phyloP scores from a whole-genome alignment of 176 grass and related monocot species.

The Phragmites australis region DNA sequence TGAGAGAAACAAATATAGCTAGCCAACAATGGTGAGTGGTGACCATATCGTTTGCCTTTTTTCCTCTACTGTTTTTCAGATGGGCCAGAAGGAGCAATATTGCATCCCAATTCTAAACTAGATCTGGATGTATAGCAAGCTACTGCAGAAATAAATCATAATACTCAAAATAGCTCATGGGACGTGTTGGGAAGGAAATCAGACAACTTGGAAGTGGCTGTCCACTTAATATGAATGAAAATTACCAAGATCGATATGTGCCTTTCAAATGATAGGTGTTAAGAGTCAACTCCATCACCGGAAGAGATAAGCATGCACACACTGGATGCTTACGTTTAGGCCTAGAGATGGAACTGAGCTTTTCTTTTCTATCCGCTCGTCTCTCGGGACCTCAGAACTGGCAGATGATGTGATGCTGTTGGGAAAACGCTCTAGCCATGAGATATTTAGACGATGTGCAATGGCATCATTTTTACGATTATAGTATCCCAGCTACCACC shows the following conservation, averaged over 20 bases:
- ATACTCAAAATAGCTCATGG: background rate
- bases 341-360: background rate
- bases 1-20: background rate
- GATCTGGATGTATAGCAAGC: background rate
- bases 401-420: too few species aligned
- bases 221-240: slow-evolving; percentile 12
- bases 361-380: background rate
- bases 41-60: background rate
- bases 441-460: too few species aligned
- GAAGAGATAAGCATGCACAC: background rate
- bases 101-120: background rate
- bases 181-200: background rate
- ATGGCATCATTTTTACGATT: too few species aligned
- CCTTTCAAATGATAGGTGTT: background rate
- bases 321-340: background rate
- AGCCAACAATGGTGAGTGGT: background rate
- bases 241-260: slow-evolving; percentile 3
- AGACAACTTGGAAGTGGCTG: slow-evolving; percentile 7
- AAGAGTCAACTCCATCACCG: slow-evolving; percentile 13
- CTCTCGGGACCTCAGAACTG: too few species aligned
- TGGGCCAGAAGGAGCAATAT: slow-evolving; percentile 5
- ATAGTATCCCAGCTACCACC: too few species aligned
- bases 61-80: background rate
- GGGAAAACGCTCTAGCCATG: too few species aligned
- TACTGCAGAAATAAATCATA: background rate